Conservation (phyloP, 768 basidiomycete genomes). For the Mrakia frigida region DNA sequence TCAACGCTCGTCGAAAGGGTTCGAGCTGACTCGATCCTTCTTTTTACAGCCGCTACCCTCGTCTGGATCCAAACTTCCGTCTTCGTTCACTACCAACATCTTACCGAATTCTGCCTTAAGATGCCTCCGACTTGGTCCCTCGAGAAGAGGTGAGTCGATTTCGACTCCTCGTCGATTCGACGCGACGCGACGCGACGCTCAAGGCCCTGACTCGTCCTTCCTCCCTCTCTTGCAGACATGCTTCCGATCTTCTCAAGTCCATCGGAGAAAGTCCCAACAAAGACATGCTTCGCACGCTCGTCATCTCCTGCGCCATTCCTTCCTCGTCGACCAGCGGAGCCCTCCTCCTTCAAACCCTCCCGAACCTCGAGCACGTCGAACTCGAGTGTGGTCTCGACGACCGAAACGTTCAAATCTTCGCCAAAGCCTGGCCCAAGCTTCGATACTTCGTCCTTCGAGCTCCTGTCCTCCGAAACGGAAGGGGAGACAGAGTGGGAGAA, state of each 20-base stretch:
- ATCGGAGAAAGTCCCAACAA: slow-evolving; percentile 22
- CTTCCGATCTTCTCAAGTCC: slow-evolving; percentile 23
- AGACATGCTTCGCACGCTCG: background rate
- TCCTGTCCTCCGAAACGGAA: background rate
- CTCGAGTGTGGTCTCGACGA: slow-evolving; percentile 14
- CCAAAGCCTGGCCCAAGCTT: slow-evolving; percentile 19
- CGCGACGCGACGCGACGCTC: background rate
- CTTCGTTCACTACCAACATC: slow-evolving; percentile 28
- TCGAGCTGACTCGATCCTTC: background rate
- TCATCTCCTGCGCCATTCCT: slow-evolving; percentile 16
- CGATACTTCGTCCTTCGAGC: slow-evolving; percentile 7
- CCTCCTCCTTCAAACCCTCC: slow-evolving; percentile 18
- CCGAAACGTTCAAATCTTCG: slow-evolving; percentile 7
- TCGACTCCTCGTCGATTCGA: background rate
- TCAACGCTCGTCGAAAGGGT: background rate
- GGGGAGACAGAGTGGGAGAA: background rate
- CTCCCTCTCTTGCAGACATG: slow-evolving; percentile 6
- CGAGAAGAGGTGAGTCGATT: slow-evolving; percentile 1
- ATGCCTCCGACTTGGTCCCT: slow-evolving; percentile 25
- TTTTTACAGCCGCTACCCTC: background rate
- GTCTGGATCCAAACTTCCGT: slow-evolving; percentile 30
- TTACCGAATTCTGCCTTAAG: slow-evolving; percentile 14
- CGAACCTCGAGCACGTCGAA: slow-evolving; percentile 20
- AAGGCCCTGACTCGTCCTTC: background rate
- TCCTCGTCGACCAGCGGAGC: slow-evolving; percentile 9